Conservation (phyloP, 1,284 basidiomycete species). For the Boletus smithii region DNA sequence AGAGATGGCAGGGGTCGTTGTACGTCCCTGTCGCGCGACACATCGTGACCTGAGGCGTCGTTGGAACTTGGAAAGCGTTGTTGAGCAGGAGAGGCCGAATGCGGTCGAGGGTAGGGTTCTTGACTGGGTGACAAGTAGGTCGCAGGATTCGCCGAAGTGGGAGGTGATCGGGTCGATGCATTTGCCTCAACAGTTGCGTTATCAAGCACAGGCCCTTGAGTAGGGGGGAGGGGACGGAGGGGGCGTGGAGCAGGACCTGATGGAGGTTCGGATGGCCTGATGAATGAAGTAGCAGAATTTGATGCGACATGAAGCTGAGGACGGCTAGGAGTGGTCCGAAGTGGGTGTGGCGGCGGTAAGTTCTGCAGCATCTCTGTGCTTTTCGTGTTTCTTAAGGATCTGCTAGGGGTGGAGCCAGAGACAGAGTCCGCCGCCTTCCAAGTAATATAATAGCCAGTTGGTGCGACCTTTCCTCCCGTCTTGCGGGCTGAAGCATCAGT, state of each 20-base stretch:
- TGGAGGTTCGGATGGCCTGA: conserved; percentile 22
- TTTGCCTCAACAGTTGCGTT: conserved; percentile 20
- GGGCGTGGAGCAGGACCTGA: conserved; percentile 16
- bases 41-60: conserved; percentile 24
- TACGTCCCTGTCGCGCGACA: conserved; percentile 27
- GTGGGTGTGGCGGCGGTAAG: conserved; percentile 15
- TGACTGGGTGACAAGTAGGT: conserved; percentile 32
- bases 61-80: conserved; percentile 27
- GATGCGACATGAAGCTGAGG: conserved; percentile 26
- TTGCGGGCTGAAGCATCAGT: conserved; percentile 16
- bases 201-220: conserved; percentile 24
- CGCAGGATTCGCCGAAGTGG: conserved; percentile 32
- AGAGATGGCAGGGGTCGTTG: conserved; percentile 29
- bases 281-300: conserved; percentile 14
- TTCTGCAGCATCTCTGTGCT: conserved; percentile 31
- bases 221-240: conserved; percentile 33
- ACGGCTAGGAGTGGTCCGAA: conserved; percentile 32
- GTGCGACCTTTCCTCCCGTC: conserved; percentile 27
- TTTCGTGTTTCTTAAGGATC: conserved; percentile 27
- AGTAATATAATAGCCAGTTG: conserved; percentile 20
- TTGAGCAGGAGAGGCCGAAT: conserved; percentile 53
- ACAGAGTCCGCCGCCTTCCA: conserved; percentile 27
- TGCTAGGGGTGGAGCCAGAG: conserved; percentile 15
- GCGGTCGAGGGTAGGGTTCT: conserved; percentile 58
- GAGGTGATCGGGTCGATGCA: conserved; percentile 24